These are phyloP conservation scores for Poronia punctata DNA, from an alignment of 495 filamentous ascomycete genomes.

Conservation along the genomic window DNA sequence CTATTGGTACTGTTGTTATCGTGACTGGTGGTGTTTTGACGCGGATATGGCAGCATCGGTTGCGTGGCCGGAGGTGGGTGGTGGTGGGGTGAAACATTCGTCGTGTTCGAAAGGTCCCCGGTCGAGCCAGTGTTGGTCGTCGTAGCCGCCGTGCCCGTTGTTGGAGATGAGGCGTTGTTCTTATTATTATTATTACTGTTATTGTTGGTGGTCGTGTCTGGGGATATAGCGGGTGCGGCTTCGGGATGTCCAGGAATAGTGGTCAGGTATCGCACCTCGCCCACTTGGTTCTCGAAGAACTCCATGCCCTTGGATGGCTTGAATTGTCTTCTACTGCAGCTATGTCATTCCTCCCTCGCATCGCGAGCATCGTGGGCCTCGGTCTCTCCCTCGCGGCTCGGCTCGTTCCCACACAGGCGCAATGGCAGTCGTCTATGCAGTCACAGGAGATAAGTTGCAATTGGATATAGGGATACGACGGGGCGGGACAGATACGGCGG, in stretches of 20 bases:
- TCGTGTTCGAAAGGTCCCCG: background rate
- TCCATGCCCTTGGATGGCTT: constrained; percentile 38
- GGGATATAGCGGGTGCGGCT: background rate
- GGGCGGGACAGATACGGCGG: too few species aligned
- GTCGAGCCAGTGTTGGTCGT: background rate
- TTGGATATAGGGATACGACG: too few species aligned
- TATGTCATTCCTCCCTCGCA: constrained; percentile 4
- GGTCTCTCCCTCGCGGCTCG: constrained; percentile 6
- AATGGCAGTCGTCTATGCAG: background rate
- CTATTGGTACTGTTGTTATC: too few species aligned
- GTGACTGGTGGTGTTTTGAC: background rate
- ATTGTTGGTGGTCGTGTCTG: constrained; percentile 2
- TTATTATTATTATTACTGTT: too few species aligned
- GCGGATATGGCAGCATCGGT: constrained; percentile 1
- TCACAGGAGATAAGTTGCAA: too few species aligned
- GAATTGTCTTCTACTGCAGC: background rate
- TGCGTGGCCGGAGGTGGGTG: background rate
- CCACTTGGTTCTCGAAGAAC: constrained; percentile 48
- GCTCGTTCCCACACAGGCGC: constrained; percentile 1
- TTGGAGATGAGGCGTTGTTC: constrained; percentile 1
- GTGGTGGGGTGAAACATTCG: background rate
- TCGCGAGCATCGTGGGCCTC: constrained; percentile 3
- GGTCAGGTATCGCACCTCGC: constrained; percentile 46
- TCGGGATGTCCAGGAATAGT: constrained; percentile 12
- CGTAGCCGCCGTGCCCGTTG: background rate